Percentiles rank a stretch among this genome's conserved stretches.
Conservation (phyloP, 192 early-diverging fungal species). For the Umbelopsis isabellina region DNA sequence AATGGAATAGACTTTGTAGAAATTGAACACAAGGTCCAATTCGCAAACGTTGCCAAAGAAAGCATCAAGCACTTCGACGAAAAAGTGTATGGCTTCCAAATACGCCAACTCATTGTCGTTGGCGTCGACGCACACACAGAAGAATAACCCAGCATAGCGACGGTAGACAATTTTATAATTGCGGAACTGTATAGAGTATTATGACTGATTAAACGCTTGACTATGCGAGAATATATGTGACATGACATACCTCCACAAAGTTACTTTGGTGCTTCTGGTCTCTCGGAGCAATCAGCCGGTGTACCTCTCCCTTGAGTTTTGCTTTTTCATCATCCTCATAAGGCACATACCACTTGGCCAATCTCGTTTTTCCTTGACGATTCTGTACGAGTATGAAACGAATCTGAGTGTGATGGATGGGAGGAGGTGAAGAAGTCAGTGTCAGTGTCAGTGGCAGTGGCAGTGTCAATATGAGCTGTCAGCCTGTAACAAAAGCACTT, state of each 20-base stretch:
- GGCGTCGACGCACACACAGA: conserved; percentile 98
- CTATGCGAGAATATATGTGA: not conserved
- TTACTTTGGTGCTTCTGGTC: conserved; percentile 98
- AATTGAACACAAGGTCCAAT: conserved; percentile 97
- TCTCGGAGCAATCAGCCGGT: conserved; percentile 91
- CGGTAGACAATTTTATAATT: conserved; percentile 99
- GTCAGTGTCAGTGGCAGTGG: not conserved
- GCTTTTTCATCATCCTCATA: conserved; percentile 93
- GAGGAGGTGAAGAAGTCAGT: not conserved
- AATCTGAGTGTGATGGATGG: conserved; percentile 51
- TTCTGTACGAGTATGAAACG: conserved; percentile 99
- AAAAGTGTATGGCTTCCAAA: conserved; percentile 97
- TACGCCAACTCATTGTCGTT: conserved; percentile 98
- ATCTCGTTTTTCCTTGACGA: conserved; percentile 95
- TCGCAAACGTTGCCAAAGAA: conserved; percentile 99
- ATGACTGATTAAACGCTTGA: not conserved
- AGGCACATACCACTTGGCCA: conserved; percentile 96
- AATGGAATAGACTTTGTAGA: conserved; percentile 97
- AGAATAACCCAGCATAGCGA: conserved; percentile 97
- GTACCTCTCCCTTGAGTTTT: conserved; percentile 94
- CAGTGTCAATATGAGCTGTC: not conserved
- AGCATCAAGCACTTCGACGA: conserved; percentile 97
- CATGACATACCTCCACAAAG: conserved; percentile 85
- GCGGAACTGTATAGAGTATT: conserved; percentile 67
- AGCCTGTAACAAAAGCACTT: too few species aligned